phyloP scores from a whole-genome alignment of 169 alveolate species.

The Theileria luwenshuni region DNA sequence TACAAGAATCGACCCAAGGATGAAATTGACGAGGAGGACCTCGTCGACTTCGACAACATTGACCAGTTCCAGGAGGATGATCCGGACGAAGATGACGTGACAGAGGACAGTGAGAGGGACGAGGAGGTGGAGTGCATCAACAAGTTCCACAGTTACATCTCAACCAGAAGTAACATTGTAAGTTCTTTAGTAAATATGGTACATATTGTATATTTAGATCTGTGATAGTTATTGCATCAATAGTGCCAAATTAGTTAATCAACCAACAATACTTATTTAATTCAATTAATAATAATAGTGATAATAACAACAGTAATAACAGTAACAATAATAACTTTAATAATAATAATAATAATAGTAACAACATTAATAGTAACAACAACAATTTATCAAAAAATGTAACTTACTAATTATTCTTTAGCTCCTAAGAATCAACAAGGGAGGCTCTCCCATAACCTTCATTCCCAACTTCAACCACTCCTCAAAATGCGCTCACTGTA shows the following conservation, averaged over 20 bases:
- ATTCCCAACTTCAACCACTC: background rate
- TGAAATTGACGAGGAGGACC: constrained; percentile 67
- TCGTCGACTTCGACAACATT: constrained; percentile 36
- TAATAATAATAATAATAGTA: constrained; percentile 4
- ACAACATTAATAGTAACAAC: background rate
- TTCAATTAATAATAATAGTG: no score
- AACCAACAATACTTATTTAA: no score
- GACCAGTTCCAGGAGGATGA: constrained; percentile 6
- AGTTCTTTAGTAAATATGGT: background rate
- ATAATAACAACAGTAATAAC: no score
- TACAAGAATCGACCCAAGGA: constrained; percentile 36
- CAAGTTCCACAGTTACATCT: constrained; percentile 40
- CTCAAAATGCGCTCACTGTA: constrained; percentile 24
- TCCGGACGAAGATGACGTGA: background rate
- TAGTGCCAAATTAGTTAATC: no score
- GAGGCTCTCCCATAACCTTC: constrained; percentile 36
- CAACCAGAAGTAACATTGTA: constrained; percentile 35
- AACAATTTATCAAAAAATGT: background rate
- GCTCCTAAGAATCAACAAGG: background rate
- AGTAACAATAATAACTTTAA: no score
- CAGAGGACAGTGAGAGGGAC: constrained; percentile 26
- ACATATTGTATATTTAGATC: no score
- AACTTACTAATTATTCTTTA: background rate
- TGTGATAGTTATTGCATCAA: background rate
- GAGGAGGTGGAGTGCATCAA: constrained; percentile 18